Percentiles rank a stretch among this genome's conserved stretches.
These are phyloP conservation scores for Thuja plicata DNA, from an alignment of 83 land plant species.

Conservation along the genomic window DNA sequence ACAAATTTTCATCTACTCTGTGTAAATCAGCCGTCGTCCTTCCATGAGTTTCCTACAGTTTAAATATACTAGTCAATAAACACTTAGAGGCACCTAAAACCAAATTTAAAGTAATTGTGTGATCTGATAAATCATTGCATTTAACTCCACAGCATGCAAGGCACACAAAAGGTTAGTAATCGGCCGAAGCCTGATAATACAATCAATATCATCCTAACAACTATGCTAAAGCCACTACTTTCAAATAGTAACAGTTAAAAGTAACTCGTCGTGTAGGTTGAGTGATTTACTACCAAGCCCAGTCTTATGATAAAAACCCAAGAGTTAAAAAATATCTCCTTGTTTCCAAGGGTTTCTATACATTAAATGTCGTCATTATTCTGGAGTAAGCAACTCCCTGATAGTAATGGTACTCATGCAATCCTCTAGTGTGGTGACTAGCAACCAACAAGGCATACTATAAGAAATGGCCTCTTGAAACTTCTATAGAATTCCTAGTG, in stretches of 20 bases:
- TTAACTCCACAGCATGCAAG: neutral
- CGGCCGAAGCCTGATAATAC: neutral
- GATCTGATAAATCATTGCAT: neutral
- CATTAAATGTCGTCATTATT: neutral
- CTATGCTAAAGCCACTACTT: neutral
- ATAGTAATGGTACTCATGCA: neutral
- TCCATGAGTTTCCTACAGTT: constrained; percentile 62
- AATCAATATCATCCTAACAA: neutral
- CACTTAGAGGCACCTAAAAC: neutral
- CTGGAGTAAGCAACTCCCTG: neutral
- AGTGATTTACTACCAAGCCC: too few relatives aligned
- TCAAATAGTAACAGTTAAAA: neutral
- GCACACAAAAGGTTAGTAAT: neutral
- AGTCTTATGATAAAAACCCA: neutral
- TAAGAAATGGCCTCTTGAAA: too few relatives aligned
- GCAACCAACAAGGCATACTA: too few relatives aligned
- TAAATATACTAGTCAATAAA: neutral
- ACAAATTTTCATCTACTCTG: constrained; percentile 63
- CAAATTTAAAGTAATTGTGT: neutral
- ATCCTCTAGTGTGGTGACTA: neutral
- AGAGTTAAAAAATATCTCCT: neutral
- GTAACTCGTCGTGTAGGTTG: neutral
- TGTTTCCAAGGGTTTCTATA: neutral
- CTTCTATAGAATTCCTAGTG: too few relatives aligned
- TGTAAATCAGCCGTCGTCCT: constrained; percentile 55